Base-by-base conservation (phyloP, 768 basidiomycete genomes). In the Clitopilus hobsonii region DNA sequence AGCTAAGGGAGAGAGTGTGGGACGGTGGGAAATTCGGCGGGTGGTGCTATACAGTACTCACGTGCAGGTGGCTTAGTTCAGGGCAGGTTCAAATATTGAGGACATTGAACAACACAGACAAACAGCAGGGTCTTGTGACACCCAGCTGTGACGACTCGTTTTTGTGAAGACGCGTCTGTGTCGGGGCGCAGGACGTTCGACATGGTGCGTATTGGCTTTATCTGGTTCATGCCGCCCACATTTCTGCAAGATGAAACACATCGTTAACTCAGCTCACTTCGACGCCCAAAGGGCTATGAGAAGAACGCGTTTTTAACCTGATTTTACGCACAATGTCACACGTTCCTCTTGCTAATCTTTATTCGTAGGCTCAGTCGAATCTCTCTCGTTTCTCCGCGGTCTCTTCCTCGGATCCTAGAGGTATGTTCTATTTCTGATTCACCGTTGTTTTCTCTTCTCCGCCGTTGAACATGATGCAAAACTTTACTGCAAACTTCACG, bases 231-330 rank as follows among this genome's bases (percentile, higher is more conserved):
- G n/a, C n/a, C n/a, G n/a, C n/a, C n/a, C n/a, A n/a, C n/a, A n/a
- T n/a, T n/a, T n/a, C n/a, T n/a, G n/a, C n/a, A 45, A 45, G 41
- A 45, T 45, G 41, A 45, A 45, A 45, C 10, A 23, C 41, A 45
- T 45, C 41, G 41, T 45, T 45, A 76, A 81, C 82, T 83, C 82
- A 83, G 82, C 82, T 83, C 82, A 83, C 82, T 82, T 83, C 81
- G 82, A 83, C 51, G 74, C 76, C 67, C 55, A 52, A 61, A 60
- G 60, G 78, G 71, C 69, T 58, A 76, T 77, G 82, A 83, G 82
- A 83, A 77, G 70, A 80, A 77, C 53, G 60, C 75, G 74, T 69
- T 67, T 56, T 55, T 56, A 66, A 60, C 69, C 70, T 82, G 79
- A 81, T 52, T 54, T 52, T 28, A 18, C 41, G 3, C 3, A 16